These are phyloP conservation scores for Backusella westeae DNA, from an alignment of 192 early-diverging fungal species.

Conservation along the genomic window DNA sequence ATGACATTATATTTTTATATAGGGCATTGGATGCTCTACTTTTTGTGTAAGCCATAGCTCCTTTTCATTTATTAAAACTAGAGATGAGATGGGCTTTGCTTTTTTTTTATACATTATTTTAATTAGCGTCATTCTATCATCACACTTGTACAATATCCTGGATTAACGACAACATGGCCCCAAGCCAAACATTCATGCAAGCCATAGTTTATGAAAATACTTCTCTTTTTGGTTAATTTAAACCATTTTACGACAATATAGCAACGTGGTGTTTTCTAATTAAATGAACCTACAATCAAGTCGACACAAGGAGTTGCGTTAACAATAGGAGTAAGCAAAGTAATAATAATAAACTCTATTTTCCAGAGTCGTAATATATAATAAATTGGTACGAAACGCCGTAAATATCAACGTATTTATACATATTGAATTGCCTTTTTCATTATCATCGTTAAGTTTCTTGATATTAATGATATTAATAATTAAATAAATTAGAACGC, in stretches of 20 bases:
- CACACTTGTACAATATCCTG: not conserved
- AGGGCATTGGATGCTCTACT: not conserved
- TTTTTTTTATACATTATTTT: not conserved
- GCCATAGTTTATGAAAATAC: not conserved
- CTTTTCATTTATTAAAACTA: not conserved
- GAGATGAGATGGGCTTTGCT: not conserved
- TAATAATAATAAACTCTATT: not conserved
- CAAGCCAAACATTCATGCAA: not conserved
- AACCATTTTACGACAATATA: not conserved
- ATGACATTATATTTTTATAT: not conserved
- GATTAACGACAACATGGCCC: not conserved
- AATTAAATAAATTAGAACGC: not conserved
- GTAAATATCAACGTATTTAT: not conserved
- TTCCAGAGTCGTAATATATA: not conserved
- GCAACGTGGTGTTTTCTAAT: slow-evolving; percentile 2
- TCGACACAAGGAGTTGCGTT: not conserved
- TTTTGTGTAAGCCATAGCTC: not conserved
- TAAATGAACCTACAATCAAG: not conserved
- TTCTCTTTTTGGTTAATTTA: not conserved
- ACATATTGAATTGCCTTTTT: not conserved
- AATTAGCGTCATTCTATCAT: not conserved
- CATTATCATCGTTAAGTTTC: not conserved
- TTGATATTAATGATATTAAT: not conserved
- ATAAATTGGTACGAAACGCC: not conserved
- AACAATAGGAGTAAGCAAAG: not conserved